These are phyloP conservation scores for Pseudocercospora ulei DNA, from an alignment of 2,329 filamentous ascomycete species.

Conservation along the genomic window DNA sequence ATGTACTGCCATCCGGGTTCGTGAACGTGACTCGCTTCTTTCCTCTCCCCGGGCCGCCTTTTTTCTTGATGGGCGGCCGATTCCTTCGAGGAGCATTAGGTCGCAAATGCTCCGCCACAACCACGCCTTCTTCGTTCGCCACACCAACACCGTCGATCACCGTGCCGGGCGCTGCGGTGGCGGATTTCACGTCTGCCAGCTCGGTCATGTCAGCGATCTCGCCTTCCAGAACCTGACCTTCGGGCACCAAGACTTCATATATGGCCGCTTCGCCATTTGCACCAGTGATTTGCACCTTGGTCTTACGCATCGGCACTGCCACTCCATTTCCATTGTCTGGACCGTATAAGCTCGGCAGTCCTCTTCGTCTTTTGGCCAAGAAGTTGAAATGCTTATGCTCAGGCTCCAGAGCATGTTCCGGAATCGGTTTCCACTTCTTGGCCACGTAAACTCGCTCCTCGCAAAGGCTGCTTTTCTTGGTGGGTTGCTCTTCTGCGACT, in stretches of 20 bases:
- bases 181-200: slow-evolving; percentile 38
- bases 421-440: slow-evolving; percentile 50
- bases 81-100: slow-evolving; percentile 46
- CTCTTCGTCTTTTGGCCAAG: slow-evolving; percentile 52
- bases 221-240: slow-evolving; percentile 69
- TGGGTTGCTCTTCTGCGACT: slow-evolving; percentile 35
- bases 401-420: slow-evolving; percentile 48
- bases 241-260: slow-evolving; percentile 70
- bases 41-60: slow-evolving; percentile 66
- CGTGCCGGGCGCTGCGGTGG: slow-evolving; percentile 49
- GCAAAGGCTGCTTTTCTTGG: slow-evolving; percentile 30
- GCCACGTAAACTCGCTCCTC: slow-evolving; percentile 45
- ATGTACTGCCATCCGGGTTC: slow-evolving; percentile 38
- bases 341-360: slow-evolving; percentile 47
- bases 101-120: slow-evolving; percentile 41
- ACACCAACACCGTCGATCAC: slow-evolving; percentile 51
- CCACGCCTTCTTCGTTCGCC: slow-evolving; percentile 52
- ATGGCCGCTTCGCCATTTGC: slow-evolving; percentile 68
- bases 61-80: slow-evolving; percentile 67
- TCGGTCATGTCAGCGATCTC: slow-evolving; percentile 58
- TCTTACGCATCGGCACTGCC: slow-evolving; percentile 55
- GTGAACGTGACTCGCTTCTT: slow-evolving; percentile 61
- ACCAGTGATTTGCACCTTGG: slow-evolving; percentile 65
- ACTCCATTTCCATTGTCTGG: slow-evolving; percentile 27
- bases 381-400: slow-evolving; percentile 48